Evolutionary conservation across 345 rosid genomes (phyloP).

Genomic region (Hibiscus tridactylites): DNA sequence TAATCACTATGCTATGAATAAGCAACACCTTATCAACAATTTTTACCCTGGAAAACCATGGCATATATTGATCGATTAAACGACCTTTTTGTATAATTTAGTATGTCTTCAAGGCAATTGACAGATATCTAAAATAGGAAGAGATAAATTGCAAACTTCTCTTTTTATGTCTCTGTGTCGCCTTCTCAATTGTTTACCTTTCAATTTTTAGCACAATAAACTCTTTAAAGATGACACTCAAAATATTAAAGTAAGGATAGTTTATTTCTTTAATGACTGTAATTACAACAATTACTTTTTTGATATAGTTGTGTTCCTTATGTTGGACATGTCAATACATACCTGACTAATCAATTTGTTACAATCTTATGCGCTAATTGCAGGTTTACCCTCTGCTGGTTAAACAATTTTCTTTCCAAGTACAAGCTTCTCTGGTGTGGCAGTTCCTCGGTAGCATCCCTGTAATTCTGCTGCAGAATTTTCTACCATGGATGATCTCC

Average conservation of each 20-base stretch:
- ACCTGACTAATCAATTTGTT: slow-evolving; percentile 2
- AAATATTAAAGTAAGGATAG: background rate
- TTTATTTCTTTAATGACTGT: background rate
- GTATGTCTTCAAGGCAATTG: background rate
- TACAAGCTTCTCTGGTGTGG: slow-evolving; percentile 60
- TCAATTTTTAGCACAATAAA: slow-evolving; percentile 1
- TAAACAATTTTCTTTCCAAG: slow-evolving; percentile 43
- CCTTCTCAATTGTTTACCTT: background rate
- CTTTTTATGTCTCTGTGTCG: background rate
- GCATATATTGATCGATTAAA: background rate
- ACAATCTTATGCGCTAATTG: slow-evolving; percentile 8
- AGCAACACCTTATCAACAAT: background rate
- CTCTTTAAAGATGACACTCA: background rate
- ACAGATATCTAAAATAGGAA: background rate
- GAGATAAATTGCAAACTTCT: background rate
- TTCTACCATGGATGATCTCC: slow-evolving; percentile 61
- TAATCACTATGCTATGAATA: background rate
- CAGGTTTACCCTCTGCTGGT: slow-evolving; percentile 65
- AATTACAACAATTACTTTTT: background rate
- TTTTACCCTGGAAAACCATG: slow-evolving; percentile 1
- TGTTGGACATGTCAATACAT: background rate
- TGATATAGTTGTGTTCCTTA: background rate
- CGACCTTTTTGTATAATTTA: background rate
- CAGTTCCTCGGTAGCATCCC: slow-evolving; percentile 66
- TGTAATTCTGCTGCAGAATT: slow-evolving; percentile 43